Conservation (phyloP, 768 basidiomycete species). For the Kwoniella heveanensis region DNA sequence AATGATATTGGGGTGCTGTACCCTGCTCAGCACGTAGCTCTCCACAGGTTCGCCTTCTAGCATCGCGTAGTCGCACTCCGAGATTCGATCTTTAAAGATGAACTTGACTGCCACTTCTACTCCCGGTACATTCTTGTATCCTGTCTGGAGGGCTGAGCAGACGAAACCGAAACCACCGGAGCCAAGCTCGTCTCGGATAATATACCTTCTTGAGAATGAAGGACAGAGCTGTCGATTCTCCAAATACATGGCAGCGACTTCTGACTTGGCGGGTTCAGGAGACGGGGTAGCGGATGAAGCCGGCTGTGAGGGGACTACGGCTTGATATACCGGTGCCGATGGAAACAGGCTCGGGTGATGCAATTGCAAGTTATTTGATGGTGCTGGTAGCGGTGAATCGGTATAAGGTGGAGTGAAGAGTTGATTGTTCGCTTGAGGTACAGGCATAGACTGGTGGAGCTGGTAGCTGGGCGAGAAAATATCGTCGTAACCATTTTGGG, state of each 20-base stretch:
- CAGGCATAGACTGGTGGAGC: conserved; percentile 4
- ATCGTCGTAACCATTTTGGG: conserved; percentile 12
- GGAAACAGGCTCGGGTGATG: conserved; percentile 18
- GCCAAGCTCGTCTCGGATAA: conserved; percentile 62
- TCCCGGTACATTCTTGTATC: conserved; percentile 55
- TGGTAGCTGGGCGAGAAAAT: conserved; percentile 17
- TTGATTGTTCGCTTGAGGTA: conserved; percentile 8
- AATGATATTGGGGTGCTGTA: conserved; percentile 79
- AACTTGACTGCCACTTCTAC: conserved; percentile 91
- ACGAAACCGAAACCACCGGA: conserved; percentile 95
- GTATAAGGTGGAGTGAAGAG: conserved; percentile 19
- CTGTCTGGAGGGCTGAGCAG: conserved; percentile 74
- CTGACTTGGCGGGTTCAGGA: conserved; percentile 19
- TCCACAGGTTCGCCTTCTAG: conserved; percentile 65
- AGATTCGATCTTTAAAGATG: conserved; percentile 74
- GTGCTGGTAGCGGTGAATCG: not conserved
- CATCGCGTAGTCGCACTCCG: conserved; percentile 29
- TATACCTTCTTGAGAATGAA: conserved; percentile 49
- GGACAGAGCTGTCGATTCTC: conserved; percentile 37
- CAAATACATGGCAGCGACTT: conserved; percentile 33
- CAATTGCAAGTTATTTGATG: conserved; percentile 10
- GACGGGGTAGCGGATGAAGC: conserved; percentile 6
- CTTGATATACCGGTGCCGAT: conserved; percentile 12
- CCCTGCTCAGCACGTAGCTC: conserved; percentile 69
- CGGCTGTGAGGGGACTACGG: conserved; percentile 9